Conservation (phyloP, 2,329 filamentous ascomycete species). For the Verticillium alfalfae region DNA sequence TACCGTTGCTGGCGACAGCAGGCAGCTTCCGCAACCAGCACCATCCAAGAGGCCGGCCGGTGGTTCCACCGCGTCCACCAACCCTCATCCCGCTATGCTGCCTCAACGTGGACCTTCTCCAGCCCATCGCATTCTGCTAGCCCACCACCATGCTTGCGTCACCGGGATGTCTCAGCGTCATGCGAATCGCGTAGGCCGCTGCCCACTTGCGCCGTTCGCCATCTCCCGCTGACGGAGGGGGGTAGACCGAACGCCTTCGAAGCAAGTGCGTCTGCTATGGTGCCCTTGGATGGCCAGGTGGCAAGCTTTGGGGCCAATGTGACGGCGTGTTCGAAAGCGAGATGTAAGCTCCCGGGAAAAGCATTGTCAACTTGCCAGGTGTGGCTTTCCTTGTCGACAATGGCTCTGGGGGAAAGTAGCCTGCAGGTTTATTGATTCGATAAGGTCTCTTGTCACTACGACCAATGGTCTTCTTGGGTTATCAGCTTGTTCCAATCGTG, state of each 20-base stretch:
- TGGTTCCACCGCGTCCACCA: neutral
- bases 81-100: neutral
- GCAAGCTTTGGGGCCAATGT: neutral
- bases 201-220: neutral
- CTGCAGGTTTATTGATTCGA: too few species aligned
- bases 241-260: neutral
- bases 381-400: too few species aligned
- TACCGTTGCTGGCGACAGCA: too few species aligned
- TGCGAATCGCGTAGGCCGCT: neutral
- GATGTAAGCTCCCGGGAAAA: too few species aligned
- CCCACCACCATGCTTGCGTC: neutral
- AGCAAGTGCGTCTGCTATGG: neutral
- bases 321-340: too few species aligned
- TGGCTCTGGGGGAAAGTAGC: too few species aligned
- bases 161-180: neutral
- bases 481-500: too few species aligned
- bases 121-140: neutral
- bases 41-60: neutral
- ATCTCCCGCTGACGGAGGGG: neutral
- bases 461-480: too few species aligned
- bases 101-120: neutral
- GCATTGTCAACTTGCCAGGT: too few species aligned
- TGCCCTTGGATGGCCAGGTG: neutral
- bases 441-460: too few species aligned
- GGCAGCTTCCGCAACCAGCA: neutral